Evolutionary conservation across 2,329 filamentous ascomycete species (phyloP).

Genomic region (Diaporthe citrichinensis): DNA sequence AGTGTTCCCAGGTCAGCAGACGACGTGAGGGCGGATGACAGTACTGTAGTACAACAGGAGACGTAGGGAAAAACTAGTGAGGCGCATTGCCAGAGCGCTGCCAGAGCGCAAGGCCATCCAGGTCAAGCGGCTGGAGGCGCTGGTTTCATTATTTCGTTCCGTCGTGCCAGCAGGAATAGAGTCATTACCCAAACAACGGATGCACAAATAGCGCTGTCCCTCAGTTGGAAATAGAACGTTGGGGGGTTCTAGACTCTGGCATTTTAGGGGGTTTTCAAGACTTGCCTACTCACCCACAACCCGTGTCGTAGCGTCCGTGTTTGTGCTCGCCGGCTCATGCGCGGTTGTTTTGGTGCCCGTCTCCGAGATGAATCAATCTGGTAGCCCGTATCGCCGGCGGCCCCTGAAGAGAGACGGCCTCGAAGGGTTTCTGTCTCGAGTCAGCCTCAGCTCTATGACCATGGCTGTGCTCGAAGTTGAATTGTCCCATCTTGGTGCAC

Average conservation of each 20-base stretch:
- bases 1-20: slow-evolving; percentile 5
- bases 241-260: slow-evolving; percentile 10
- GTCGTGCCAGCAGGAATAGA: slow-evolving; percentile 19
- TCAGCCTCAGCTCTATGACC: slow-evolving; percentile 18
- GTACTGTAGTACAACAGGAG: neutral
- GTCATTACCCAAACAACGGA: slow-evolving; percentile 14
- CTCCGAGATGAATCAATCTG: slow-evolving; percentile 31
- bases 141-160: slow-evolving; percentile 21
- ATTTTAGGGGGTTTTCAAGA: neutral
- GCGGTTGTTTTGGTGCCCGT: neutral
- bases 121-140: slow-evolving; percentile 13
- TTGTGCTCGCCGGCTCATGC: neutral
- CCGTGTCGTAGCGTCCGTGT: slow-evolving; percentile 25
- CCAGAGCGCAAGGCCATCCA: neutral
- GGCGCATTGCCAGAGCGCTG: slow-evolving; percentile 1
- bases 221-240: slow-evolving; percentile 13
- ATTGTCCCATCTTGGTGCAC: neutral
- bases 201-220: neutral
- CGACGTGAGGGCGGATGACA: neutral
- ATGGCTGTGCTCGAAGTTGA: slow-evolving; percentile 5
- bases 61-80: neutral
- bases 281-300: slow-evolving; percentile 1
- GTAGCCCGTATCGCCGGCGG: slow-evolving; percentile 14
- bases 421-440: slow-evolving; percentile 1
- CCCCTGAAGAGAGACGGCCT: neutral